Base-by-base conservation (phyloP, 495 filamentous ascomycete genomes). In the Penicillium canariense region DNA sequence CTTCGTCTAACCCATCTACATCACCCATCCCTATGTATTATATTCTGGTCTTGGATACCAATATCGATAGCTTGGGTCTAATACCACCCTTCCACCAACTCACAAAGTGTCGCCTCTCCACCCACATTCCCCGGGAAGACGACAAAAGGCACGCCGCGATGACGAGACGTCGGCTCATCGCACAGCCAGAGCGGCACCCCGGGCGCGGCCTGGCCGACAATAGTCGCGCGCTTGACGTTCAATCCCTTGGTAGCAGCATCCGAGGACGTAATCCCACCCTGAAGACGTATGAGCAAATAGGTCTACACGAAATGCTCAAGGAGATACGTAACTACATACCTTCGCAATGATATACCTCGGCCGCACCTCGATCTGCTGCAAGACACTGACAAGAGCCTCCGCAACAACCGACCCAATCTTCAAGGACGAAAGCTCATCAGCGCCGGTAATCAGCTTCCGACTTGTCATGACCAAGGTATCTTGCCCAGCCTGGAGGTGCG, bases 91-190 rank as follows among this genome's bases (percentile, higher is more conserved):
- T 65, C 68, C 15, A 74, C 73, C 34, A 76, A 26, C 4, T 72
- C 66, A 60, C 66, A 68, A n/a, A 76, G 56, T 22, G 78, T 78
- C 49, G 66, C 60, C 48, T 81, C 78, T 7, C 69, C 70, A 22
- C 79, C 80, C 11, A 82, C 79, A 67, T 83, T 83, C 10, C 78
- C 80, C n/a, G 80, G 80, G 48, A 83, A 83, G 0, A 82, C 78
- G 11, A 81, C 76, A 62, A 72, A 81, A 12, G 77, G 77, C 18
- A 81, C 68, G 22, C 73, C 74, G 0, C 66, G 66, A 62, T 76
- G 72, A 46, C 73, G 67, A 35, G 72, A 76, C 0, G 70, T 75
- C 35, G 58, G 52, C 64, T 82, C 78, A 54, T 80, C 71, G 35
- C 79, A 82, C 32, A 74, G 67, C 80, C 79, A 83, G 3, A 83